These are phyloP conservation scores for Fusarium sp. DNA, from an alignment of 2,329 filamentous ascomycete genomes.

Conservation along the genomic window DNA sequence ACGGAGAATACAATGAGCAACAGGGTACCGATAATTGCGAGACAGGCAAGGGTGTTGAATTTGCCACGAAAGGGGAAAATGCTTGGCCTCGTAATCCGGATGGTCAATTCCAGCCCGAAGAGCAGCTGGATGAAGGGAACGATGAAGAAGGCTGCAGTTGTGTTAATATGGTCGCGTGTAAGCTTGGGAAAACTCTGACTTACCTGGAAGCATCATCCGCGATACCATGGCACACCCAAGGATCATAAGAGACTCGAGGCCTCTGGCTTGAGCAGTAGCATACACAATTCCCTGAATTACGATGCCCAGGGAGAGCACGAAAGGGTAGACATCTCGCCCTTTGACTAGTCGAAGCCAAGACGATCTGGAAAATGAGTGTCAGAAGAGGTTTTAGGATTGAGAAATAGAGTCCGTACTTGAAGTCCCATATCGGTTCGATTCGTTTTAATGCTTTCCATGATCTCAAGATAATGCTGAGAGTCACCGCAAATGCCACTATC, in stretches of 20 bases:
- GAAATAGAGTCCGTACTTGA: slow-evolving; percentile 51
- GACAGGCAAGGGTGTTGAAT: slow-evolving; percentile 69
- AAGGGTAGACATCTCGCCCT: slow-evolving; percentile 63
- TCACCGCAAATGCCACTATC: slow-evolving; percentile 66
- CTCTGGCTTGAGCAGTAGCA: slow-evolving; percentile 66
- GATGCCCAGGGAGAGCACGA: slow-evolving; percentile 68
- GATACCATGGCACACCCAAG: slow-evolving; percentile 65
- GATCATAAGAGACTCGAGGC: slow-evolving; percentile 62
- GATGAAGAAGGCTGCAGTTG: slow-evolving; percentile 66
- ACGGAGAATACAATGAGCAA: slow-evolving; percentile 68
- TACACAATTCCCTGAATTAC: slow-evolving; percentile 68
- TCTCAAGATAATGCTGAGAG: slow-evolving; percentile 67
- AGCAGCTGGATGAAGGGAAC: slow-evolving; percentile 73
- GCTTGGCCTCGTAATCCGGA: slow-evolving; percentile 64
- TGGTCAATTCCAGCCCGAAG: slow-evolving; percentile 70
- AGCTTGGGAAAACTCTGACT: slow-evolving; percentile 16
- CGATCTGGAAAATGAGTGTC: slow-evolving; percentile 43
- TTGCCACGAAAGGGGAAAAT: slow-evolving; percentile 69
- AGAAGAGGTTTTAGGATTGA: slow-evolving; percentile 4
- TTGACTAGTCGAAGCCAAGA: slow-evolving; percentile 58
- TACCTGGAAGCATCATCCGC: slow-evolving; percentile 71
- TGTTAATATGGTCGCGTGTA: slow-evolving; percentile 38
- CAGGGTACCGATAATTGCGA: slow-evolving; percentile 61
- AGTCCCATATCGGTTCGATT: slow-evolving; percentile 53
- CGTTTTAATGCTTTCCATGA: slow-evolving; percentile 60